These are phyloP conservation scores for Aspergillaceae sp. DNA, from an alignment of 2,329 filamentous ascomycete species.

Conservation along the genomic window DNA sequence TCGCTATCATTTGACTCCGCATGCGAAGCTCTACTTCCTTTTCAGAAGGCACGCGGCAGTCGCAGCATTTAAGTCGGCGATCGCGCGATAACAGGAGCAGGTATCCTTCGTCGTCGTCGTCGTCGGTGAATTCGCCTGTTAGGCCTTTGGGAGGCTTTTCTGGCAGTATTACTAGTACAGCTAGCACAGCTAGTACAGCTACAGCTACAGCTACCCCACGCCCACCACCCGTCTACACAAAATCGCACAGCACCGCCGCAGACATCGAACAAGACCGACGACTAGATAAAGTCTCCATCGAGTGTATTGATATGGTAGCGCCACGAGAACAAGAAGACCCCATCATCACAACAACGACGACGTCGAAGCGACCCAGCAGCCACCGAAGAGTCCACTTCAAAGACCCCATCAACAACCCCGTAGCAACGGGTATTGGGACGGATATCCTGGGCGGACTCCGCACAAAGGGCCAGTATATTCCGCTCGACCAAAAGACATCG, in stretches of 20 bases:
- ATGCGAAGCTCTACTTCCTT: slow-evolving; percentile 30
- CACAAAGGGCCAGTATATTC: slow-evolving; percentile 72
- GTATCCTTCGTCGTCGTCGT: not conserved
- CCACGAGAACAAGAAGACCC: slow-evolving; percentile 14
- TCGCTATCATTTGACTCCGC: slow-evolving; percentile 26
- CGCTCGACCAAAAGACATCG: slow-evolving; percentile 61
- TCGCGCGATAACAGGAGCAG: slow-evolving; percentile 1
- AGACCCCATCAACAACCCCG: slow-evolving; percentile 22
- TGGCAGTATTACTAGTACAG: slow-evolving; percentile 3
- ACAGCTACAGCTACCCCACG: not conserved
- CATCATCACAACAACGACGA: slow-evolving; percentile 14
- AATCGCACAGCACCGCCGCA: slow-evolving; percentile 9
- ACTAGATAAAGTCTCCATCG: slow-evolving; percentile 67
- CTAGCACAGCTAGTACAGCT: slow-evolving; percentile 3
- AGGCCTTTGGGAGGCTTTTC: not conserved
- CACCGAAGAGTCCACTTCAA: not conserved
- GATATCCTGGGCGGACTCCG: slow-evolving; percentile 55
- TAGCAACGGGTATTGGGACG: slow-evolving; percentile 43
- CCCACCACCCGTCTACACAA: slow-evolving; percentile 11
- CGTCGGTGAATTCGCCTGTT: not conserved
- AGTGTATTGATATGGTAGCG: slow-evolving; percentile 66
- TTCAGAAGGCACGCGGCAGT: slow-evolving; percentile 18
- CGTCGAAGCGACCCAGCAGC: slow-evolving; percentile 7
- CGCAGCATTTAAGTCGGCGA: slow-evolving; percentile 7
- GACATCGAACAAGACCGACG: slow-evolving; percentile 57